Percentiles rank a stretch among this genome's conserved stretches.
These are phyloP conservation scores for Vanrija sp. DNA, from an alignment of 1,284 basidiomycete species.

Conservation along the genomic window DNA sequence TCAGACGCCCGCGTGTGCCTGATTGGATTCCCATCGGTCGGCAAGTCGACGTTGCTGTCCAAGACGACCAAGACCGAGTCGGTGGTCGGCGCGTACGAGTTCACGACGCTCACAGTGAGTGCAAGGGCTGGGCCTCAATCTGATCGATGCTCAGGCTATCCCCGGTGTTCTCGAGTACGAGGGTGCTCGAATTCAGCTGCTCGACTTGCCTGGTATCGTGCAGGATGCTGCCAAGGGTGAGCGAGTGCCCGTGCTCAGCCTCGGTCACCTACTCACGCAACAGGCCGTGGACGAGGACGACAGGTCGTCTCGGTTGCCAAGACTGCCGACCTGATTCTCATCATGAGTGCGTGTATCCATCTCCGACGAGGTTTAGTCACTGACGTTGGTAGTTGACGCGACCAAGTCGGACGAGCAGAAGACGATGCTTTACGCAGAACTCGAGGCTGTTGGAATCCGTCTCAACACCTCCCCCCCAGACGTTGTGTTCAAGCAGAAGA, in stretches of 20 bases:
- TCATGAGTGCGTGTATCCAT: slow-evolving; percentile 73
- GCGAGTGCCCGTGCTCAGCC: not conserved
- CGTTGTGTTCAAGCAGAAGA: slow-evolving; percentile 65
- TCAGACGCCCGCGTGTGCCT: slow-evolving; percentile 83
- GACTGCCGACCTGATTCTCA: slow-evolving; percentile 90
- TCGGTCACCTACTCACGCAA: not conserved
- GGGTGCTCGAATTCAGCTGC: slow-evolving; percentile 85
- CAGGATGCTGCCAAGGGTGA: slow-evolving; percentile 85
- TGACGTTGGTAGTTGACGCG: slow-evolving; percentile 65
- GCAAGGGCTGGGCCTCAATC: not conserved
- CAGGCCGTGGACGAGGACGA: slow-evolving; percentile 83
- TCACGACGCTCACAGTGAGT: slow-evolving; percentile 81
- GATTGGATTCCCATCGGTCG: slow-evolving; percentile 92
- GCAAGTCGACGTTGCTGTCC: slow-evolving; percentile 88
- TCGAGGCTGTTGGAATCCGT: slow-evolving; percentile 94
- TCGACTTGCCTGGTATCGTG: slow-evolving; percentile 96
- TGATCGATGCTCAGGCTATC: slow-evolving; percentile 61
- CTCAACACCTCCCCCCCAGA: slow-evolving; percentile 87
- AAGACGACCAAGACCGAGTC: slow-evolving; percentile 89
- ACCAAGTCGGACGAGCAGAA: slow-evolving; percentile 95
- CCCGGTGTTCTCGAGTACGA: slow-evolving; percentile 92
- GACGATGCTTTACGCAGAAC: slow-evolving; percentile 78
- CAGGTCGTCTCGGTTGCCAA: slow-evolving; percentile 93
- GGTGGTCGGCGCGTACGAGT: slow-evolving; percentile 89
- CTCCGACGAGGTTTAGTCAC: not conserved